Evolutionary conservation across 331 rosid genomes (phyloP), one percentile per base, ranked within the genome.

Genomic region (Malus hybrid): DNA sequence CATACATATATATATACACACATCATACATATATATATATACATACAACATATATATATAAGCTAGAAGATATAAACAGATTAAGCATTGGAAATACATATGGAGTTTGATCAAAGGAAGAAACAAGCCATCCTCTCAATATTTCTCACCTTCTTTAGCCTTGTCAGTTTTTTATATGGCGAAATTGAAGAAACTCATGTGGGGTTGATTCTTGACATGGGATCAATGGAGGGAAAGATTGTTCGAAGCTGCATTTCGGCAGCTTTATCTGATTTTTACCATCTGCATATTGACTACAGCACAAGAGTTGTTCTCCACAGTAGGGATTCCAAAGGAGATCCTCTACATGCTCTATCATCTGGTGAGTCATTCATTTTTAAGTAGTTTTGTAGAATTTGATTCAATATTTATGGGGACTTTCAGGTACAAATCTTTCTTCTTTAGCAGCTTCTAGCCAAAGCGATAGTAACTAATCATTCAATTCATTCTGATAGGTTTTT

Each of bases 291-390:
- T 20, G 22, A 73, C 77, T 73, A 73, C 68, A 36, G 57, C 36
- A 57, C 77, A 36, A 60, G 58, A 57, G n/a, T 60, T 26, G 68
- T 73, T 60, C 56, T 73, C 2, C 68, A 36, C 68, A 57, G 14
- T 57, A 73, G 22, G 56, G 77, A 73, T 60, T 73, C 77, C n/a
- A 60, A 73, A 57, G 68, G 77, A 58, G 36, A 73, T n/a, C 55
- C 36, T 36, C 57, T 73, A 36, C 36, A 9, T 20, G 58, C 77
- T 18, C 57, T 73, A 19, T 73, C 58, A 24, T 55, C 60, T 58
- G 77, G 69, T 61, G 13, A 67, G 72, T 15, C 53, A 60, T 60
- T 60, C 65, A 36, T 60, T 26, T 24, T 24, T 12, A 60, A 60
- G 8, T 24, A 10, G 30, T 60, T 11, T 8, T 10, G 15, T 22